Percentiles rank a stretch among this genome's conserved stretches.
Evolutionary conservation across 1,284 basidiomycete species (phyloP).

Genomic region (Gastroboletus turbinatus): DNA sequence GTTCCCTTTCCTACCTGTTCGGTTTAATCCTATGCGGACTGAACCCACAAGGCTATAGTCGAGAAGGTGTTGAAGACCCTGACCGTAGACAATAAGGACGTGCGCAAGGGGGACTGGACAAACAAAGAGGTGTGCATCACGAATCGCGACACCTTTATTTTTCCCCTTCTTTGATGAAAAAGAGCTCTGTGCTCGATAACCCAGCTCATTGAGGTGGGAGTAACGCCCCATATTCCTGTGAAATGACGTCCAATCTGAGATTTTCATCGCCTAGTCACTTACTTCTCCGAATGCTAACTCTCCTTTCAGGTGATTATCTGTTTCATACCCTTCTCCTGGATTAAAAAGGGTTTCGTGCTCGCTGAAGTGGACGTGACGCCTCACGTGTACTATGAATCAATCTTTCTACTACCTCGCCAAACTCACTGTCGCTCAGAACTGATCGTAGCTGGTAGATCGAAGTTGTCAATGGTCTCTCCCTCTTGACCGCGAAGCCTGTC

Average conservation of each 20-base stretch:
- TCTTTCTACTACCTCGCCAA: constrained; percentile 28
- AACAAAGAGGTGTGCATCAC: constrained; percentile 88
- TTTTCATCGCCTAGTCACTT: constrained; percentile 8
- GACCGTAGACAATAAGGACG: constrained; percentile 84
- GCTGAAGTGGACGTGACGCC: constrained; percentile 64
- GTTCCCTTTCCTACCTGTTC: constrained; percentile 27
- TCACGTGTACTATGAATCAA: constrained; percentile 58
- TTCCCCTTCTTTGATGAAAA: constrained; percentile 61
- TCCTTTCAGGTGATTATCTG: constrained; percentile 20
- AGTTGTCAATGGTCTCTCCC: constrained; percentile 88
- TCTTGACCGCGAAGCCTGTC: constrained; percentile 96
- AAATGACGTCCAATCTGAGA: constrained; percentile 55
- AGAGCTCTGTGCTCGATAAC: constrained; percentile 78
- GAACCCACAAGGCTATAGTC: constrained; percentile 62
- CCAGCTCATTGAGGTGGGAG: constrained; percentile 72
- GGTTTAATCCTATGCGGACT: constrained; percentile 14
- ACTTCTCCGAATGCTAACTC: constrained; percentile 9
- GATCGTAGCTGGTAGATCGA: constrained; percentile 69
- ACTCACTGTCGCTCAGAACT: constrained; percentile 13
- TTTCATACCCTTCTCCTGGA: constrained; percentile 37
- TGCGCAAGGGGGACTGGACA: constrained; percentile 92
- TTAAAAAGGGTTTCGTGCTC: constrained; percentile 69
- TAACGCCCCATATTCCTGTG: constrained; percentile 73
- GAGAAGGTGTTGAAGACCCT: constrained; percentile 85
- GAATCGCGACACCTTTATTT: not conserved